Percentiles rank a stretch among this genome's conserved stretches.
Conservation (phyloP, 177 flowering plant species). For the Tripterygium wilfordii region DNA sequence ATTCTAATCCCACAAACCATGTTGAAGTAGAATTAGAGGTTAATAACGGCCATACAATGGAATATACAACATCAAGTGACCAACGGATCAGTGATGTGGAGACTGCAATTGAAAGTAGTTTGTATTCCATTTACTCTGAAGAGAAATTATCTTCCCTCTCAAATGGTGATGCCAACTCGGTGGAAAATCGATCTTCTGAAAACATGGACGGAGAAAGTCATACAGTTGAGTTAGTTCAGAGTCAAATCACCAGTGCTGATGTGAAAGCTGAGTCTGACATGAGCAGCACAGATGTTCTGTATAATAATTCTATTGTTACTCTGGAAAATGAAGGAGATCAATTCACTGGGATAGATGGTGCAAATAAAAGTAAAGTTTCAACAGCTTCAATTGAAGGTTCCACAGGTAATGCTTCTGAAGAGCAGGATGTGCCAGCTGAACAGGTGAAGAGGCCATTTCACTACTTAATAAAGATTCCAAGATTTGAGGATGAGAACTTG, state of each 20-base stretch:
- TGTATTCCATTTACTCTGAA: too few species aligned
- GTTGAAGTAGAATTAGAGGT: slow-evolving; percentile 3
- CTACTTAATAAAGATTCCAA: slow-evolving; percentile 57
- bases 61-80: not conserved
- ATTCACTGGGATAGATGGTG: slow-evolving; percentile 2
- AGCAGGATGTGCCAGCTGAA: slow-evolving; percentile 26
- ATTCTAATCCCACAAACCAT: slow-evolving; percentile 7
- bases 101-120: too few species aligned
- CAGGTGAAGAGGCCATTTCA: slow-evolving; percentile 35
- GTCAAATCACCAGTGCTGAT: too few species aligned
- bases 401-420: slow-evolving; percentile 21
- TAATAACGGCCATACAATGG: slow-evolving; percentile 4
- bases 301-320: slow-evolving; percentile 2
- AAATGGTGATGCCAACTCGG: not conserved
- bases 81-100: not conserved
- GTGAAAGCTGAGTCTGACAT: slow-evolving; percentile 8
- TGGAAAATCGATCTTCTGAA: too few species aligned
- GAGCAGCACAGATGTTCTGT: slow-evolving; percentile 1
- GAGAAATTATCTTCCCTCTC: slow-evolving; percentile 1
- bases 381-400: slow-evolving; percentile 27
- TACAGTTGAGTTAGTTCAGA: too few species aligned
- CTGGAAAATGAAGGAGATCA: slow-evolving; percentile 19
- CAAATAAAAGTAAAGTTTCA: slow-evolving; percentile 14
- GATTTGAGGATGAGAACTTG: slow-evolving; percentile 54
- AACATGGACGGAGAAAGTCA: too few species aligned